Evolutionary conservation across 1,284 basidiomycete species (phyloP).

Genomic region (Sphagnurus paluster): DNA sequence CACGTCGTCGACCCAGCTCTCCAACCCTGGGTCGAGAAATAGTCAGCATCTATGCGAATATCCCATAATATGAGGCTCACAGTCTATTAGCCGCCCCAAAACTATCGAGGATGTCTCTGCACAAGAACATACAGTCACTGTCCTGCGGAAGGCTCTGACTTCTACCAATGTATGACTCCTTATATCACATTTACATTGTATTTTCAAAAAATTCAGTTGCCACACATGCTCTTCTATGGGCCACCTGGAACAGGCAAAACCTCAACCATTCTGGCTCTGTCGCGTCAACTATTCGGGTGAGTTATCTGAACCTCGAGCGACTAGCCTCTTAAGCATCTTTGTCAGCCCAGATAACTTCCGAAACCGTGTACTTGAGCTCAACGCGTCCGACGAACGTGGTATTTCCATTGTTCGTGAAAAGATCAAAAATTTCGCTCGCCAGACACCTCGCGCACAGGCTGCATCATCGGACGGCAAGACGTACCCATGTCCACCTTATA

Average conservation of each 20-base stretch:
- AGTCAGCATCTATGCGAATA: conserved; percentile 48
- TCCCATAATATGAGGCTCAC: conserved; percentile 5
- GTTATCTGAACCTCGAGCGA: conserved; percentile 21
- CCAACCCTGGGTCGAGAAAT: conserved; percentile 99
- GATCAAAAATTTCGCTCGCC: conserved; percentile 97
- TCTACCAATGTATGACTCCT: conserved; percentile 79
- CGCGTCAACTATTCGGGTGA: conserved; percentile 94
- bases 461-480: conserved; percentile 77
- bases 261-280: conserved; percentile 93
- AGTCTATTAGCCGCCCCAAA: conserved; percentile 77
- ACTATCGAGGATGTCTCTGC: conserved; percentile 98
- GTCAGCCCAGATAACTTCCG: conserved; percentile 88
- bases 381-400: conserved; percentile 98
- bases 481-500: conserved; percentile 97
- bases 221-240: conserved; percentile 99
- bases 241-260: conserved; percentile 99
- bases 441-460: conserved; percentile 82
- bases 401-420: conserved; percentile 97
- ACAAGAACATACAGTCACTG: conserved; percentile 94
- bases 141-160: conserved; percentile 87
- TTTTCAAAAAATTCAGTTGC: conserved; percentile 59
- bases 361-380: conserved; percentile 94
- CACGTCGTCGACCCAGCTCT: conserved; percentile 56
- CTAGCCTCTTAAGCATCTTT: conserved; percentile 3
- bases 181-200: background rate